phyloP scores from a whole-genome alignment of 2,329 filamentous ascomycete species.

The Fusarium sp. region DNA sequence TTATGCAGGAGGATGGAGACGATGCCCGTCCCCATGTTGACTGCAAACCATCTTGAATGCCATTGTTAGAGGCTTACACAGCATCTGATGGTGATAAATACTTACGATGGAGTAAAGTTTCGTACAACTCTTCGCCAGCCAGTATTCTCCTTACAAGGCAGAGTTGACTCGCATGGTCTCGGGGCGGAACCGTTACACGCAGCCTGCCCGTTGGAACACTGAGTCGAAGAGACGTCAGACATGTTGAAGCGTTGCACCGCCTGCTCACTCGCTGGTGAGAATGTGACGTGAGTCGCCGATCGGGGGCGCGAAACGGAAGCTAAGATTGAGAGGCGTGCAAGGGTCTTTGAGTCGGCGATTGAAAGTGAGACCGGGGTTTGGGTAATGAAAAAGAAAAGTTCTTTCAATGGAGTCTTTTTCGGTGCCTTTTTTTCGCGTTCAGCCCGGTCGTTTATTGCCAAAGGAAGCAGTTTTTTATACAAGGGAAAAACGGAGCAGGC shows the following conservation, averaged over 20 bases:
- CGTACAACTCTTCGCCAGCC: slow-evolving; percentile 61
- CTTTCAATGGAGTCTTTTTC: neutral
- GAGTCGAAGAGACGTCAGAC: slow-evolving; percentile 24
- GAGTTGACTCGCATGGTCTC: slow-evolving; percentile 25
- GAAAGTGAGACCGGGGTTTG: neutral
- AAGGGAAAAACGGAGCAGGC: neutral
- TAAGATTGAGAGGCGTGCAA: slow-evolving; percentile 20
- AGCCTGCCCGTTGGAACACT: slow-evolving; percentile 17
- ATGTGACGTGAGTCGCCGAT: slow-evolving; percentile 30
- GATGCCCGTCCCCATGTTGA: slow-evolving; percentile 77
- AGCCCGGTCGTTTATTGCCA: slow-evolving; percentile 4
- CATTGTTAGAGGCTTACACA: slow-evolving; percentile 9
- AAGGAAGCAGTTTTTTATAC: slow-evolving; percentile 7
- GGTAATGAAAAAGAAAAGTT: neutral
- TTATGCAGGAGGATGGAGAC: slow-evolving; percentile 72
- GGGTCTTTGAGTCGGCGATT: slow-evolving; percentile 4
- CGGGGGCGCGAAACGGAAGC: slow-evolving; percentile 14
- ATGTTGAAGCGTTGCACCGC: slow-evolving; percentile 23
- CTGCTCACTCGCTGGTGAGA: slow-evolving; percentile 8
- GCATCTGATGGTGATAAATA: slow-evolving; percentile 7
- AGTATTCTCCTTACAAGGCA: slow-evolving; percentile 49
- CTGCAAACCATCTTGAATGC: slow-evolving; percentile 64
- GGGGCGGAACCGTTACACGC: slow-evolving; percentile 16
- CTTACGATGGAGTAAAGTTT: slow-evolving; percentile 68
- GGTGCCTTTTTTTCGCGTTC: neutral